Conservation (phyloP, 495 filamentous ascomycete genomes). For the Usnea hakonensis region DNA sequence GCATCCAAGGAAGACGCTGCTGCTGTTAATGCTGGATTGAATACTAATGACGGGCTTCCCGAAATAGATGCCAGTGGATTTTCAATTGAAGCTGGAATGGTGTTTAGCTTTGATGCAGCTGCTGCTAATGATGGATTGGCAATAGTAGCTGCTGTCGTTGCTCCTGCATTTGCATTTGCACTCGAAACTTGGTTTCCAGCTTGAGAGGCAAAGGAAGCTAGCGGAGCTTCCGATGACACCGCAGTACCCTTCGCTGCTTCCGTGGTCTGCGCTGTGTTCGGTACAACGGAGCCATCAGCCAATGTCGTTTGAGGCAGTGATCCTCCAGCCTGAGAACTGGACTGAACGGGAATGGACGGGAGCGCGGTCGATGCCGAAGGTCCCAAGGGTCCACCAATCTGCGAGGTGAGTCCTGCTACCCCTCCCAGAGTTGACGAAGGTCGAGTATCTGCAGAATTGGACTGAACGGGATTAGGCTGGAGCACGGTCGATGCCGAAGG, state of each 20-base stretch:
- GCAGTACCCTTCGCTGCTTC: neutral
- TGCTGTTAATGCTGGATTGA: neutral
- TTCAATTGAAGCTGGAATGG: neutral
- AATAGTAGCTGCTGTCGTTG: neutral
- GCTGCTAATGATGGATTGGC: neutral
- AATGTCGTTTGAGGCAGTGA: neutral
- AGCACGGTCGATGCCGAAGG: neutral
- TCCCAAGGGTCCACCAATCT: neutral
- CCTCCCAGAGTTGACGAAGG: neutral
- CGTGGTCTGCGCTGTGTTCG: neutral
- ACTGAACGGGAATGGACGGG: neutral
- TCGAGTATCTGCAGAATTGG: neutral
- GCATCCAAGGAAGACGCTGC: neutral
- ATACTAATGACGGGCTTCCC: neutral
- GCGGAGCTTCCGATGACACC: neutral
- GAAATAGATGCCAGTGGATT: neutral
- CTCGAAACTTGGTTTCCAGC: neutral
- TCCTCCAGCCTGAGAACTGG: neutral
- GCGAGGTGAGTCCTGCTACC: neutral
- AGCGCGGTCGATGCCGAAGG: neutral
- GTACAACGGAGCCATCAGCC: neutral
- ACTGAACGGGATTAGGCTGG: neutral
- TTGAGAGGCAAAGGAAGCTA: neutral
- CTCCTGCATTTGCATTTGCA: neutral
- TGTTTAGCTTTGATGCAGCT: neutral